Conservation (phyloP, 331 rosid species). For the Pyracantha coccinea region DNA sequence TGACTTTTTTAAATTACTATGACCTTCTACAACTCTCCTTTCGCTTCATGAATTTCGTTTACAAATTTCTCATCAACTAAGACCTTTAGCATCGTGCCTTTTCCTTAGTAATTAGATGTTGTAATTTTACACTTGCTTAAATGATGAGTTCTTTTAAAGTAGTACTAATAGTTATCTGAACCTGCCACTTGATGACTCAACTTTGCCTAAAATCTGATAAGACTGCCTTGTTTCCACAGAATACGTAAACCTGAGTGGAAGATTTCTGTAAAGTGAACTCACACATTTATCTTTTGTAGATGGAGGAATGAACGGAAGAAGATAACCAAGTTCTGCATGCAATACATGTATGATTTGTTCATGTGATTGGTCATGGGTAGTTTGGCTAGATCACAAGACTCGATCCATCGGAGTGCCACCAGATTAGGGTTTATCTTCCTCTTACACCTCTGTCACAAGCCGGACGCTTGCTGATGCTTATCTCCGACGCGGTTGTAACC, state of each 20-base stretch:
- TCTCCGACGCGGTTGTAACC: not conserved
- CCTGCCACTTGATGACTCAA: conserved; percentile 4
- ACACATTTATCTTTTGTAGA: not conserved
- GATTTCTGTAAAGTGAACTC: conserved; percentile 3
- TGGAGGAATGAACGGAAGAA: not conserved
- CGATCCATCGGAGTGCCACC: not conserved
- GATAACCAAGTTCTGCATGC: not conserved
- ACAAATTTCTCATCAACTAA: no score
- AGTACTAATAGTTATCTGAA: not conserved
- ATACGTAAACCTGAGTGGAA: conserved; percentile 9
- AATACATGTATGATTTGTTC: not conserved
- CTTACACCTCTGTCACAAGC: not conserved
- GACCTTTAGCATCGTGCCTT: conserved; percentile 9
- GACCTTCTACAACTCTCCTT: conserved; percentile 31
- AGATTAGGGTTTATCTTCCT: not conserved
- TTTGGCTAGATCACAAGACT: not conserved
- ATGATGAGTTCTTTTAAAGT: not conserved
- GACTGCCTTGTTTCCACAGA: conserved; percentile 8
- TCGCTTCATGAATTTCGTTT: conserved; percentile 33
- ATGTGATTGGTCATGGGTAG: not conserved
- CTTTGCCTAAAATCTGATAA: conserved; percentile 1
- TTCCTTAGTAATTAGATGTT: not conserved
- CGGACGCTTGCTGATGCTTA: not conserved
- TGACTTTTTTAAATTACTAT: conserved; percentile 23
- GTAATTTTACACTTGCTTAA: conserved; percentile 9